Evolutionary conservation across 2,329 filamentous ascomycete genomes (phyloP), one percentile per base, ranked within the genome.

Genomic region (Gyromitra esculenta): DNA sequence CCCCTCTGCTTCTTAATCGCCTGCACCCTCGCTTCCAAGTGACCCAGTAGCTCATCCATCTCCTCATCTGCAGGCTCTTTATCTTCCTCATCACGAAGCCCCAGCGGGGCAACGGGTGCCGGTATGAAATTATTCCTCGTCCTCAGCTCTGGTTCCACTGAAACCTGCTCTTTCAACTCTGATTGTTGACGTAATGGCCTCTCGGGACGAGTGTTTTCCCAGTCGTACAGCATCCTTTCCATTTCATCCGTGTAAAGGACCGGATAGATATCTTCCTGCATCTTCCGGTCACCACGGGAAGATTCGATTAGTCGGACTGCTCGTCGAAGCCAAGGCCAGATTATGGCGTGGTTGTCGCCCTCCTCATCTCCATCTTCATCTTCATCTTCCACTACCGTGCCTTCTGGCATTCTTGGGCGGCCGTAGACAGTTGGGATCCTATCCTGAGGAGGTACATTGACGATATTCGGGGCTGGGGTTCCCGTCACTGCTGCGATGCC

Each of bases 1-100:
- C 71, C 70, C 35, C 68, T 77, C 59, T 74, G 75, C 60, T 74
- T 68, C 50, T 52, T 77, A 45, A 77, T 73, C 3, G 71, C 71
- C 41, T 77, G 75, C 25, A 77, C 62, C n/a, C 75, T 68, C n/a
- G 57, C 59, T 37, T 74, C 72, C 25, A 77, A 37, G 50, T 69
- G 71, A 18, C 72, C 75, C 37, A 77, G 35, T 56, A 77, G 59
- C 56, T 74, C 72, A 37, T 77, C 75, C 35, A 77, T 62, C n/a
- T 54, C 54, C 54, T 70, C 70, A 60, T 77, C 75, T 45, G 43
- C 63, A 65, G 71, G 56, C 25, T 70, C 71, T 31, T 57, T 60
- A 57, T 70, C 66, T 37, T 59, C 66, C n/a, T 77, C 67, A 37
- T 41, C 45, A 11, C n/a, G 57, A 52, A 69, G 25, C 54, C 65